Base-by-base conservation (phyloP, 257 asterid species). In the Nicotiana undulata region DNA sequence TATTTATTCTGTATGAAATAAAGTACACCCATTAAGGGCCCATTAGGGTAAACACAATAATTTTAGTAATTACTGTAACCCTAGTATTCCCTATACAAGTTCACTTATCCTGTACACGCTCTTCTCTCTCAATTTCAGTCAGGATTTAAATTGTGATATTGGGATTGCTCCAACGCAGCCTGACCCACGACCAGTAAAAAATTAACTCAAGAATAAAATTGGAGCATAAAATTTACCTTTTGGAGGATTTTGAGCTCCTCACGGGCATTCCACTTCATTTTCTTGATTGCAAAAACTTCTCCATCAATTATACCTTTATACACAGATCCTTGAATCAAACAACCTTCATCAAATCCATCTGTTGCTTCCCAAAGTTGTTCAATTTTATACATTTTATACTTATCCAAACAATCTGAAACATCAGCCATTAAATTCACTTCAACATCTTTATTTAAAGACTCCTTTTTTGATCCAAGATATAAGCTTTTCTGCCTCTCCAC, bases 261-360 rank as follows among this genome's bases (percentile, higher is more conserved):
- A 68, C 89, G 92, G 56, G 98, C 99, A 91, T 96, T 96, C 99
- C 98, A 96, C 76, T 94, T 96, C 98, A 96, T 91, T 67, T 94
- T 94, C 93, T 96, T 96, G 89, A 96, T 88, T 13, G 99, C 99
- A 87, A 82, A 92, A 82, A 82, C 53, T 63, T 92, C 97, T 10
- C 92, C 98, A 83, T 87, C 89, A 63, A 96, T 90, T 79, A 77
- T 75, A 4, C 93, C 97, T 86, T 84, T 96, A 76, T 88, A 96
- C 9, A 96, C 99, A 63, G 99, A 94, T 4, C 98, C 99, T 74
- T 91, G 89, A 85, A 94, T 92, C 63, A 88, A 63, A 37, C 89
- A 87, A 12, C 64, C 83, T 12, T 91, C 95, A 81, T 89, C 92
- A 82, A 96, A 96, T 56, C 88, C 97, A 82, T 89, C 87, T 1